Conservation (phyloP, 1,284 basidiomycete species). For the Grifola frondosa region DNA sequence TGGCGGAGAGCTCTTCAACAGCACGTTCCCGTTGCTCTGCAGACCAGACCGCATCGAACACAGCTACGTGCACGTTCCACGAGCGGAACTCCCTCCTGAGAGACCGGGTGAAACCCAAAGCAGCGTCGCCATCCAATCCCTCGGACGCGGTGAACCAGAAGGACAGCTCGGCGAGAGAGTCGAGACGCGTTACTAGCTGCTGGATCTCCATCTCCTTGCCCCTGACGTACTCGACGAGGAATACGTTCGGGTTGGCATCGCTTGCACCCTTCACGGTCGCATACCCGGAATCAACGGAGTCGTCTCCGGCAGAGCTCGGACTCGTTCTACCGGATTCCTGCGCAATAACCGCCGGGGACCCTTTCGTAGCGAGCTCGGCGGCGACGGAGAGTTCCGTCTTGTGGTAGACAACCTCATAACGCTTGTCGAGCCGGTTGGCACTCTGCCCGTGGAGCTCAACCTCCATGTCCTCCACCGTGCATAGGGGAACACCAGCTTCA, state of each 20-base stretch:
- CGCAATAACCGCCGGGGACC: no score
- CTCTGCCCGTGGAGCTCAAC: conserved; percentile 16
- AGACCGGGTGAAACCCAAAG: conserved; percentile 16
- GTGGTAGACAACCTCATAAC: conserved; percentile 17
- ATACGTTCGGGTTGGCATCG: background rate
- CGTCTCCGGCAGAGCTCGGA: background rate
- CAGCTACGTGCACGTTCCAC: conserved; percentile 17
- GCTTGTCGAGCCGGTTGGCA: conserved; percentile 6
- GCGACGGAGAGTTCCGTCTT: background rate
- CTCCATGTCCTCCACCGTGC: conserved; percentile 16
- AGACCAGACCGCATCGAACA: conserved; percentile 11
- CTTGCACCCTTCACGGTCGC: background rate
- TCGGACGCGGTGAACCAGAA: conserved; percentile 16
- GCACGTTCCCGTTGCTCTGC: background rate
- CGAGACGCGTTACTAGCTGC: conserved; percentile 6
- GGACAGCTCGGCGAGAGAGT: conserved; percentile 5
- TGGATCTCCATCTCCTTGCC: conserved; percentile 19
- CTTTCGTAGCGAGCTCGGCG: no score
- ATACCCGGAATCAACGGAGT: background rate
- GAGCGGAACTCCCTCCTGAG: conserved; percentile 17
- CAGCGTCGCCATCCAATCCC: conserved; percentile 17
- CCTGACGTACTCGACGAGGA: conserved; percentile 13
- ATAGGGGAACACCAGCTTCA: conserved; percentile 14
- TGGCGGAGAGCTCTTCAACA: background rate
- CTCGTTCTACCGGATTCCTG: background rate